Evolutionary conservation across 2,329 filamentous ascomycete genomes (phyloP), one percentile per base, ranked within the genome.

Genomic region (Juglanconis oblonga): DNA sequence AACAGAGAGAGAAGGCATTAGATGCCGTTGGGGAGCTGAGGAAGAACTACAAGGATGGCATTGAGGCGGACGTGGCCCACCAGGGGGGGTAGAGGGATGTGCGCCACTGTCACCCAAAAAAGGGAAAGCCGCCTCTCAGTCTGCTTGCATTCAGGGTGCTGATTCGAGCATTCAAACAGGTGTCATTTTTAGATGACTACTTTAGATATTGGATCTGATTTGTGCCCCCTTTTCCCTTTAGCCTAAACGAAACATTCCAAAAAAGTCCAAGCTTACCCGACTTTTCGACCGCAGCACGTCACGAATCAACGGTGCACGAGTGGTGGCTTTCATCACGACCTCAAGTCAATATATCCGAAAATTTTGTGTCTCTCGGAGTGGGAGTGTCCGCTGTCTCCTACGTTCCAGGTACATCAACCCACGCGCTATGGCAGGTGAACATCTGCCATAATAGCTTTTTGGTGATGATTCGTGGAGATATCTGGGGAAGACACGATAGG

Each of bases 1-100:
- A 62, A 42, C 48, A 59, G 48, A 52, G 59, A 31, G 52, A 53
- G 14, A 56, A 14, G 32, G 52, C 45, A 11, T 4, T 53, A 35
- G 5, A 8, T 24, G 49, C n/a, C 10, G 24, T 45, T 32, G 14
- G 13, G 13, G 10, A 42, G 17, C 10, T 42, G 35, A 17, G 2
- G 13, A 31, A 53, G 10, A 4, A 53, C 51, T 14, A 31, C 13
- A 10, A 42, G 17, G 35, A 53, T 11, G 38, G 29, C 17, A 14
- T 42, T 14, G n/a, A 42, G 10, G 38, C n/a, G 38, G 38, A 7
- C 24, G 24, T 24, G 24, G 24, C 24, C 24, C 24, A 2, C 24
- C 24, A 24, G 24, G 24, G 24, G 24, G 24, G 24, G 24, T 24
- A 24, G 24, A 24, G 24, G 24, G 24, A 24, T 51, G 17, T 36